Evolutionary conservation across 306 rosid species (phyloP), one percentile per base, ranked within the genome.

Genomic region (Pyrus bretschneideri): DNA sequence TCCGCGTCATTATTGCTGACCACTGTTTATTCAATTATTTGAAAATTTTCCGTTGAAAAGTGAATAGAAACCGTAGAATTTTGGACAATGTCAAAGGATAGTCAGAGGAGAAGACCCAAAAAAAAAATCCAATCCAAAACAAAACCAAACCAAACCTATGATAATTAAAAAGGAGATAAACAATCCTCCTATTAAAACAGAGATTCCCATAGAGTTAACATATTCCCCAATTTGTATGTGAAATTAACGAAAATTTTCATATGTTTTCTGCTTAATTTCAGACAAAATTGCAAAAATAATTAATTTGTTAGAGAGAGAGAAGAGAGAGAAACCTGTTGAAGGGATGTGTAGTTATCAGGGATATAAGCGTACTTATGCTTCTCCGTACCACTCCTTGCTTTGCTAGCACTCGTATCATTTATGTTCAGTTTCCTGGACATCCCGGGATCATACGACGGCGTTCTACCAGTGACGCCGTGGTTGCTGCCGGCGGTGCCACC

Each of bases 361-460:
- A 93, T 93, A 7, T 76, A 74, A 69, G 77, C 88, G 76, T 87
- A 93, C 54, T 89, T 89, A 76, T 89, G 81, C 84, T 25, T 75
- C 0, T 29, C 79, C 21, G 73, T 76, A 76, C 52, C 27, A 33
- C 52, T 57, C 46, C 5, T 62, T 46, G 18, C 40, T 83, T 11
- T 21, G 21, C 10, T 60, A 8, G 27, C 19, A 40, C 42, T 55
- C 5, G 60, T 52, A 1, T 4, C 15, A 12, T 29, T 71, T 46
- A 19, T n/a, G 76, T 22, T 60, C 42, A 45, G 1, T 73, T n/a
- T 19, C 19, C 63, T 69, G 54, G 8, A 30, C 27, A 70, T 46
- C 27, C 3, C 3, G 2, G 76, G 49, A 42, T 40, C 40, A 4
- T 38, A 62, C 18, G 21, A 27, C 67, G 63, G 44, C 9, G 77